These are phyloP conservation scores for Rhizoclosmatium globosum DNA, from an alignment of 192 early-diverging fungal genomes.

Conservation along the genomic window DNA sequence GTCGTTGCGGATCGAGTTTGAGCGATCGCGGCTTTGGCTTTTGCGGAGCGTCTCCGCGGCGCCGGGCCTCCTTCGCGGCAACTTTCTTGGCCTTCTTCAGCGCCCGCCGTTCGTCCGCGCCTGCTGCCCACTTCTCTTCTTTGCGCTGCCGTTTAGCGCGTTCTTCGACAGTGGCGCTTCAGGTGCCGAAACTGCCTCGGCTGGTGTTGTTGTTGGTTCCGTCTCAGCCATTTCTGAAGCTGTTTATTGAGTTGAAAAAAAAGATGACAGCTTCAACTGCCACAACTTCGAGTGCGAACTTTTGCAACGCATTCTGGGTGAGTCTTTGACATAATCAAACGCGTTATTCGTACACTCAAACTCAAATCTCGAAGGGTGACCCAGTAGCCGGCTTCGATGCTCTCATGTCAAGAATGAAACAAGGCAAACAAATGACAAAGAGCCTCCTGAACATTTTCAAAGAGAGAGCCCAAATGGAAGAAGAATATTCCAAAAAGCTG, in stretches of 20 bases:
- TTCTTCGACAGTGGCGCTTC: conserved; percentile 65
- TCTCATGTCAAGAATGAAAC: conserved; percentile 52
- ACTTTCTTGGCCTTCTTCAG: conserved; percentile 38
- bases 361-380: background rate
- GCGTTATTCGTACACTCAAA: no score
- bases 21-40: conserved; percentile 43
- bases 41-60: conserved; percentile 8
- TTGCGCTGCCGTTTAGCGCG: conserved; percentile 76
- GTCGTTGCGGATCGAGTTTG: conserved; percentile 30
- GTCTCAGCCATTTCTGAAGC: background rate
- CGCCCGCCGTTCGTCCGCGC: conserved; percentile 53
- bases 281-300: no score
- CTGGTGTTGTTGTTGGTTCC: background rate
- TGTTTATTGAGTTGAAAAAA: background rate
- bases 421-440: conserved; percentile 54
- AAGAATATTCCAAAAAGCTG: conserved; percentile 60
- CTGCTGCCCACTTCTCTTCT: conserved; percentile 63
- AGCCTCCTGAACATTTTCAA: conserved; percentile 49
- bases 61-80: conserved; percentile 14
- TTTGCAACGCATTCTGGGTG: no score
- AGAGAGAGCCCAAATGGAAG: conserved; percentile 59
- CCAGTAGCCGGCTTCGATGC: conserved; percentile 49
- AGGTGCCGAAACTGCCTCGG: background rate
- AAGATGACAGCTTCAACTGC: background rate
- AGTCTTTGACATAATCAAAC: no score